Base-by-base conservation (phyloP, 192 early-diverging fungal genomes). In the Coemansia sp. region DNA sequence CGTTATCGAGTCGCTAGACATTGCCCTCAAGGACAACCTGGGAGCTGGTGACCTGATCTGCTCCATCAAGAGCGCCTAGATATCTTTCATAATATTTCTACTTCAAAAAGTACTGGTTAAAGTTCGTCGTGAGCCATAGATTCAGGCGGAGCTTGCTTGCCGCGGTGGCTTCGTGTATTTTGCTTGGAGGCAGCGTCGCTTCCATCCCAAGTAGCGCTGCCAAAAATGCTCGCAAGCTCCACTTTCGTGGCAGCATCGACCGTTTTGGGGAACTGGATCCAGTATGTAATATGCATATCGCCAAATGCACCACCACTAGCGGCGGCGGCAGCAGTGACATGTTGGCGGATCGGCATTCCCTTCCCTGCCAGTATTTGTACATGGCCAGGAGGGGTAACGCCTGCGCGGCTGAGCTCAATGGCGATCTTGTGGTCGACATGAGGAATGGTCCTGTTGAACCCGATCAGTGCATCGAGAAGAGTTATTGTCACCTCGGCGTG, bases 211-310 rank as follows among this genome's bases (percentile, higher is more conserved):
- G 62, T 28, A 34, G 52, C 45, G 4, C 39, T 31, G 65, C 69
- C 70, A 58, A 82, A 37, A 0, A 55, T 48, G 10, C 20, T 2
- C n/a, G 13, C 35, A 3, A 82, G 38, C 45, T 66, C 66, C 20
- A 52, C 50, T 25, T 59, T 69, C 11, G 65, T 59, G 6, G 21
- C 33, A 13, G 42, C 42, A 23, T 62, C 56, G 21, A 82, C 33
- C 0, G 70, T 43, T 26, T 60, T 76, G 34, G 97, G 96, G 64
- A 97, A 90, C 10, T 86, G 80, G 18, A 98, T 89, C 42, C 82
- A 85, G 79, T 96, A 99, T 55, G 96, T 90, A 31, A 98, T 88
- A 77, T 85, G 97, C 42, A 99, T 66, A 61, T 94, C 86, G 21
- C 94, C 82, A 28, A 47, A 52, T 28, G 26, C 25, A 13, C 50